phyloP scores from a whole-genome alignment of 345 rosid genomes.

The Eucalyptus fibrosa region DNA sequence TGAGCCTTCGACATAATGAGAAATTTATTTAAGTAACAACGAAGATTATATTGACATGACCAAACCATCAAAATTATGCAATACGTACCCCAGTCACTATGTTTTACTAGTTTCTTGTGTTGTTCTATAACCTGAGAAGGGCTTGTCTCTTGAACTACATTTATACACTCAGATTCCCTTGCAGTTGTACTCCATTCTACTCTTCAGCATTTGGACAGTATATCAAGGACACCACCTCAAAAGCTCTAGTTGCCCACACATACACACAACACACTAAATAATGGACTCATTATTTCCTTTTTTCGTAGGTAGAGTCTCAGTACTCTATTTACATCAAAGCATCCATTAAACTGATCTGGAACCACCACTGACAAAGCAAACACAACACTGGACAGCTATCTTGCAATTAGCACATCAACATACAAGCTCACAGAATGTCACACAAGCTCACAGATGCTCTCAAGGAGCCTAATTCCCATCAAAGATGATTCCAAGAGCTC shows the following conservation, averaged over 20 bases:
- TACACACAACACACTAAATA: neutral
- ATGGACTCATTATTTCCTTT: neutral
- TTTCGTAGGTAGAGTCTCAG: neutral
- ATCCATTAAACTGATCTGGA: neutral
- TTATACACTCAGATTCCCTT: neutral
- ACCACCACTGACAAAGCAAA: neutral
- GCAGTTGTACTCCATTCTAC: neutral
- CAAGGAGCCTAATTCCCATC: neutral
- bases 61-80: neutral
- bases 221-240: neutral
- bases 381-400: neutral
- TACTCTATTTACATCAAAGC: neutral
- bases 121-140: neutral
- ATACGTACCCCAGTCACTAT: accelerated
- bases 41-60: neutral
- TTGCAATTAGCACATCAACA: neutral
- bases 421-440: neutral
- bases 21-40: neutral
- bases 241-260: neutral
- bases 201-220: neutral
- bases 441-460: neutral
- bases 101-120: neutral
- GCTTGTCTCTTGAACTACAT: neutral
- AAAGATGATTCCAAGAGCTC: neutral
- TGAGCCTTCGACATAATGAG: neutral